Base-by-base conservation (phyloP, 169 alveolate genomes). In the Plasmodium chabaudi region DNA sequence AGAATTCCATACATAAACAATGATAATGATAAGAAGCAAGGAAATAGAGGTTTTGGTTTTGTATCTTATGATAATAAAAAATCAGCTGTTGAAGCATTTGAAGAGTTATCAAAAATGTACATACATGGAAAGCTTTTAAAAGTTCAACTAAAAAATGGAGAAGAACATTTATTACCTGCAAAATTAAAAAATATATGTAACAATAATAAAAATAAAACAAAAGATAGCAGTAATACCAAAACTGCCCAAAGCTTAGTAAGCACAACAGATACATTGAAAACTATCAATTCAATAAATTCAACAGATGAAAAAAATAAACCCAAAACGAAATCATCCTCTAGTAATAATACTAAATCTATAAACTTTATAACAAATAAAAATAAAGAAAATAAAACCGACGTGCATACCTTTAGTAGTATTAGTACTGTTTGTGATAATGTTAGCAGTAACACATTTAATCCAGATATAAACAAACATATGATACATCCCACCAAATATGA, bases 1-100 rank as follows among this genome's bases (percentile, higher is more conserved):
- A 67, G 96, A 17, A 88, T 94, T 17, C 96, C 96, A 21, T 82
- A 82, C 46, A 44, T 69, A 23, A 82, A 69, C 61, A 92, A 88
- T 12, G 91, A 92, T 7, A 88, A 92, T 61, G 93, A 89, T 9
- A 92, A 82, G 87, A 92, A 88, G 23, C 90, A 82, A 57, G 84
- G 82, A 27, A 92, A 92, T 77, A 72, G 94, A 51, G 92, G 94
- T 64, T 92, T 92, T 56, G 94, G 94, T 60, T 92, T 92, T 59
- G 92, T 92, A n/a, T 88, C 94, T n/a, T 92, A 92, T 51, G 94
- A 92, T 51, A 92, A 92, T 64, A 92, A 92, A 60, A 92, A 92
- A 55, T 92, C 94, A 13, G 90, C 94, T 25, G 87, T 92, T 89
- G 94, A 92, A 61, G 94, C 94, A 12, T 88, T 92, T 88, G 92